phyloP scores from a whole-genome alignment of 371 early-diverging fungal species.

The Phascolomyces articulosus region DNA sequence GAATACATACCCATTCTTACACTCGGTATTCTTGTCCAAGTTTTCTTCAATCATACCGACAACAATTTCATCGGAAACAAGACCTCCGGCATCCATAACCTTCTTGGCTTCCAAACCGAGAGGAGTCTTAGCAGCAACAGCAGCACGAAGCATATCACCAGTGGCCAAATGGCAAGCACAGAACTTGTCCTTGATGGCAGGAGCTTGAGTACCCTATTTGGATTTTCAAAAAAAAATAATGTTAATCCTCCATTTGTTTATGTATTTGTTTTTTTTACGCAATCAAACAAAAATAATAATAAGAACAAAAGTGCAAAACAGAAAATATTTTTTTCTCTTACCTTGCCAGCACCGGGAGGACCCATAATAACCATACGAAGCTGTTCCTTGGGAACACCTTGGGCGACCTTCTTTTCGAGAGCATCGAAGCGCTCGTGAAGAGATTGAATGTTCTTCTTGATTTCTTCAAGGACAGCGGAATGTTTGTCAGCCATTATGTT shows the following conservation, averaged over 20 bases:
- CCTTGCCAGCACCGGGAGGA: slow-evolving; percentile 96
- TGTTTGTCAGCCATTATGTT: slow-evolving; percentile 44
- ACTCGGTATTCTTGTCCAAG: slow-evolving; percentile 88
- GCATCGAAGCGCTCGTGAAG: slow-evolving; percentile 53
- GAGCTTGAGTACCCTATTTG: slow-evolving; percentile 92
- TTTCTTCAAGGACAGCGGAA: slow-evolving; percentile 56
- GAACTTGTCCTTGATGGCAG: slow-evolving; percentile 92
- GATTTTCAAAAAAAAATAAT: no score
- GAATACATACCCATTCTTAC: slow-evolving; percentile 81
- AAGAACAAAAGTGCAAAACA: no score
- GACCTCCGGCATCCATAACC: slow-evolving; percentile 97
- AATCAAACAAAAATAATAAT: not conserved
- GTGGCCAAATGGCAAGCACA: slow-evolving; percentile 98
- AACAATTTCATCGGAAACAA: slow-evolving; percentile 98
- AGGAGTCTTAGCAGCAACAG: slow-evolving; percentile 90
- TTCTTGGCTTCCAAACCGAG: slow-evolving; percentile 95
- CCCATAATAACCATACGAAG: slow-evolving; percentile 97
- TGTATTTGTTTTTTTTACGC: no score
- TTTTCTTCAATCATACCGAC: slow-evolving; percentile 96
- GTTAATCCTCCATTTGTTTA: no score
- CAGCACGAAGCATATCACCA: slow-evolving; percentile 99
- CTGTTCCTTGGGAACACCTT: slow-evolving; percentile 43
- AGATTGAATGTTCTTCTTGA: slow-evolving; percentile 55
- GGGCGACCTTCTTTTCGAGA: slow-evolving; percentile 53
- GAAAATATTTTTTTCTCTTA: no score